phyloP scores from a whole-genome alignment of 257 asterid genomes.

The Cinchona pubescens region DNA sequence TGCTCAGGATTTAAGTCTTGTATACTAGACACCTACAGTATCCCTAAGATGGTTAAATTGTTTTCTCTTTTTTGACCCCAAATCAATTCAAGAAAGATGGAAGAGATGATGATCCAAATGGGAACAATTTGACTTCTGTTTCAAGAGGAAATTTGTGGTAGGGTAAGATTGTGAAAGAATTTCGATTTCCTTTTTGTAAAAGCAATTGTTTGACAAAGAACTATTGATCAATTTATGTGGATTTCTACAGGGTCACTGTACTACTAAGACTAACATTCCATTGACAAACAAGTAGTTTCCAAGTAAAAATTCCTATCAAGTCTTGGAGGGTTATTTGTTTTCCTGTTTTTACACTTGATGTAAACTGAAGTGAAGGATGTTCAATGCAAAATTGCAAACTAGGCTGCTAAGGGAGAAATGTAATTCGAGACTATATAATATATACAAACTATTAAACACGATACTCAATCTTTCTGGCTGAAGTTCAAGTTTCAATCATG shows the following conservation, averaged over 20 bases:
- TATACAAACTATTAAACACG: too few species aligned
- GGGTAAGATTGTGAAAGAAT: slow-evolving; percentile 36
- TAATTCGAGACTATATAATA: neutral
- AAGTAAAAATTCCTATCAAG: too few species aligned
- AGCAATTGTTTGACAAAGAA: neutral
- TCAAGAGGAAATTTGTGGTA: slow-evolving; percentile 94
- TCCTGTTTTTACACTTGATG: neutral
- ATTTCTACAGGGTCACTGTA: slow-evolving; percentile 64
- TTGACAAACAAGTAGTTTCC: slow-evolving; percentile 5
- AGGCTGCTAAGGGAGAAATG: neutral
- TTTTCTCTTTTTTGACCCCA: neutral
- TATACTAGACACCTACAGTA: neutral
- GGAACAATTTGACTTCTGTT: slow-evolving; percentile 48
- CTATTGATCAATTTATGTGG: neutral
- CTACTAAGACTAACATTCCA: slow-evolving; percentile 30
- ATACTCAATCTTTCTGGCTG: neutral
- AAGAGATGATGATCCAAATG: slow-evolving; percentile 44
- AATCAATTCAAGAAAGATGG: slow-evolving; percentile 53
- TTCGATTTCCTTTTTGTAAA: neutral
- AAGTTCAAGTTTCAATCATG: neutral
- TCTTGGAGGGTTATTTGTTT: neutral
- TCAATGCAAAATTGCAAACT: neutral
- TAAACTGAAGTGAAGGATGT: neutral
- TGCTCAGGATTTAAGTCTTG: neutral
- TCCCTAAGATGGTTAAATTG: neutral